Base-by-base conservation (phyloP, 192 early-diverging fungal species). In the Coemansia nantahalensis region DNA sequence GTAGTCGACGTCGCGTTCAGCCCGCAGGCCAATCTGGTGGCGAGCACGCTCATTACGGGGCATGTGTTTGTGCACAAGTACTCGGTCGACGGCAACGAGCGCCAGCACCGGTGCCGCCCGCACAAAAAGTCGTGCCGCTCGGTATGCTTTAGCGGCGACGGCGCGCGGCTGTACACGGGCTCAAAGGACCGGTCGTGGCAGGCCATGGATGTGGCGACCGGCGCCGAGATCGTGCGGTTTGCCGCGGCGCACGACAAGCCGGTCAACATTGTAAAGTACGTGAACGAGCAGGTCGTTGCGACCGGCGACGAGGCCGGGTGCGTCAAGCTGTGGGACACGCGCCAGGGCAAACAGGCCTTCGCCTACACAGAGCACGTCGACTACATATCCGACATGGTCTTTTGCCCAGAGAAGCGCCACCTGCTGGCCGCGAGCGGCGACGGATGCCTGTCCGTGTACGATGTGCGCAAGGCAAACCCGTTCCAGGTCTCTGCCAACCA, bases 301-400 rank as follows among this genome's bases (percentile, higher is more conserved):
- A 91, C 97, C 1, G 97, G 94, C 13, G 97, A 98, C 56, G 97
- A 99, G 66, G 77, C 64, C 0, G 97, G 97, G 15, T 66, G 79
- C 28, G 87, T 99, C 15, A 73, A 62, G 83, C 74, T 98, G 49
- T 99, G 96, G 96, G 96, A 99, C 63, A 78, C 81, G 33, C 80
- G 93, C 48, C 77, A 84, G 50, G 78, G 84, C 42, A 89, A 88
- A 51, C 81, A 81, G 21, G 82, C 86, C 8, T 83, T 85, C 78
- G 78, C 84, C 17, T 96, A 90, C 54, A 67, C 77, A 10, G 93
- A 94, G 45, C 90, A 98, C 56, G 83, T 83, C 11, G 97, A 99
- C 70, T 96, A 88, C 54, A 94, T 98, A 41, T 88, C 93, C 0
- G 90, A 94, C 48, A 84, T 97, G 78, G 68, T 72, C 4, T 97